phyloP scores from a whole-genome alignment of 768 basidiomycete species.

The Lactarius sp. region DNA sequence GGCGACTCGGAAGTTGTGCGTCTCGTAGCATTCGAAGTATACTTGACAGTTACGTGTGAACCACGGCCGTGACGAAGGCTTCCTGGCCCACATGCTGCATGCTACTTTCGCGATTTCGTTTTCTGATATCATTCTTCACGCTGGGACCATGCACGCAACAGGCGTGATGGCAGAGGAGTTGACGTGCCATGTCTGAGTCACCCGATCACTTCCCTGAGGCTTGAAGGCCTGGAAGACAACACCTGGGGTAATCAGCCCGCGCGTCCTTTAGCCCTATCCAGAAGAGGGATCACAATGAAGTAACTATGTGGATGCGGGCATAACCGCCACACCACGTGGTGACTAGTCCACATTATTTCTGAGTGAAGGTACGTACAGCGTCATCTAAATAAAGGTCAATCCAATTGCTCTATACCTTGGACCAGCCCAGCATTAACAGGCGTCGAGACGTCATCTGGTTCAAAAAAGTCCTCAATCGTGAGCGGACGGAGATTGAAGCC shows the following conservation, averaged over 20 bases:
- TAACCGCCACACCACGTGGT: not conserved
- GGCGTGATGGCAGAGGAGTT: not conserved
- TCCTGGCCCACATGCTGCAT: too few species aligned
- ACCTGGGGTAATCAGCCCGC: not conserved
- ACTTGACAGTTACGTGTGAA: too few species aligned
- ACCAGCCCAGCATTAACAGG: not conserved
- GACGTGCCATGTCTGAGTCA: not conserved
- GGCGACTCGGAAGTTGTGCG: too few species aligned
- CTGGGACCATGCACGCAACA: not conserved
- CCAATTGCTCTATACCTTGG: not conserved
- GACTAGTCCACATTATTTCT: slow-evolving; percentile 5
- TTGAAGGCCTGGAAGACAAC: not conserved
- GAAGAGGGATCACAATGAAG: not conserved
- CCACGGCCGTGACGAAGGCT: too few species aligned
- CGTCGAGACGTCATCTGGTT: slow-evolving; percentile 32
- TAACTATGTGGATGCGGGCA: not conserved
- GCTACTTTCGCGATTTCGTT: not conserved
- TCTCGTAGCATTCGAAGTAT: too few species aligned
- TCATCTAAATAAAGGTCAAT: slow-evolving; percentile 7
- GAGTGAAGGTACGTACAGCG: slow-evolving; percentile 1
- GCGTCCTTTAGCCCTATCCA: not conserved
- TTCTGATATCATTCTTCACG: not conserved
- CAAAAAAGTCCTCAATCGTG: slow-evolving; percentile 62
- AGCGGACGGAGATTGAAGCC: slow-evolving; percentile 77
- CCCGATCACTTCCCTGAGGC: not conserved